Evolutionary conservation across 768 basidiomycete species (phyloP), one percentile per base, ranked within the genome.

Genomic region (Pulveroboletus sp.): DNA sequence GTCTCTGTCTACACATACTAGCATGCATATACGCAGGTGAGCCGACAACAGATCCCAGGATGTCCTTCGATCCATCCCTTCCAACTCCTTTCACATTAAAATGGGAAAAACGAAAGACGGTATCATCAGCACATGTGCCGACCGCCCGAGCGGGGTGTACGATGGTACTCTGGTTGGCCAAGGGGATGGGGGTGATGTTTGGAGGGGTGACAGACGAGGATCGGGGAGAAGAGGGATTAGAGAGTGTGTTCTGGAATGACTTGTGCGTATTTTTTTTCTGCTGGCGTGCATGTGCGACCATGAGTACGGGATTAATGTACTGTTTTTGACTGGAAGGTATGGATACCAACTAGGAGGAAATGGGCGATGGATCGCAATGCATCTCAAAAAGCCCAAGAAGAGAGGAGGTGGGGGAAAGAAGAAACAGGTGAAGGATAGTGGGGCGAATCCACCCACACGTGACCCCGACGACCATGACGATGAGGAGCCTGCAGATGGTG

Each of bases 121-220:
- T 82, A 1, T 86, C 83, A 57, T 64, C 64, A 14, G 30, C 60
- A 1, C 57, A 69, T 31, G 82, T 83, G 0, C 92, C 92, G 0
- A 73, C 79, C 0, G 61, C 83, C 5, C 79, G 91, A 4, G 86
- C 83, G 0, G 93, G 93, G 1, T 89, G 86, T 56, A 92, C 90
- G 4, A 95, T 95, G 93, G 73, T 87, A 0, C 69, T 85, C 0
- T 95, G 93, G 93, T 46, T 65, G 0, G 67, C 77, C 18, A 86
- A 82, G 57, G 73, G 70, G 24, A 83, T 80, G 48, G 90, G 92
- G 1, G 71, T 96, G 2, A 64, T 93, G 43, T 96, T 94, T 61
- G 93, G 93, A 11, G 93, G 84, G 4, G 93, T 95, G 0, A 86
- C 82, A 5, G 93, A 96, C 53, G 88, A 92, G 53, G 93, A 95